Evolutionary conservation across 2,329 filamentous ascomycete genomes (phyloP), one percentile per base, ranked within the genome.

Genomic region (Epicoccum sorghinum): DNA sequence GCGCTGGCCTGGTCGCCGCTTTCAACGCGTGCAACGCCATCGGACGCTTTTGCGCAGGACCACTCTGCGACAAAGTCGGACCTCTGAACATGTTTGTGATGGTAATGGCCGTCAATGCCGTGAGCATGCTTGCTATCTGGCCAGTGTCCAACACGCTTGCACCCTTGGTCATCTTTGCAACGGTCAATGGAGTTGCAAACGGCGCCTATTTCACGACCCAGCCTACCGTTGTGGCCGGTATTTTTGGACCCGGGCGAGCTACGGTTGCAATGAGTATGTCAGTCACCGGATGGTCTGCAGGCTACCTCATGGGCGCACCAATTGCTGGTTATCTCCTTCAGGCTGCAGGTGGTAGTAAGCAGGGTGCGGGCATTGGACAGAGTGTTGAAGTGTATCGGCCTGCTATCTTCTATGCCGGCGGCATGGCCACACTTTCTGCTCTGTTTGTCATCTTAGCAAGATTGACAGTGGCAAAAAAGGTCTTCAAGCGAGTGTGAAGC

Each of bases 81-180:
- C 60, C 67, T 9, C 54, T 69, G 18, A 71, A 72, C 39, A 72
- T 62, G 40, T 64, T 72, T n/a, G 55, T 70, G 12, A 55, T 68
- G 22, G 60, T 64, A 1, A 66, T 66, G 57, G 22, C 57, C 1
- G 35, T 71, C 29, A 68, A 69, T 24, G 66, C 65, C 0, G 51
- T 66, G 2, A 65, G 58, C 25, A 70, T 71, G 68, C 56, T 71
- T 4, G 66, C 64, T 9, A 68, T 71, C 7, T 71, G 68, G 68
- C 67, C 67, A 3, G 61, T 70, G 0, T 65, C 62, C 1, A 58
- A 55, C 37, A 59, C 64, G 1, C 45, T 69, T 10, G 62, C 47
- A 4, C 65, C 68, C 1, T 58, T 71, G 1, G 49, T 65, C 4
- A 14, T 67, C 9, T 70, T 71, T 39, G 62, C 67, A 6, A 60